A percentile compares a stretch with the other conserved stretches of the same genome.
Evolutionary conservation across 768 basidiomycete genomes (phyloP).

Genomic region (Pisolithus marmoratus): DNA sequence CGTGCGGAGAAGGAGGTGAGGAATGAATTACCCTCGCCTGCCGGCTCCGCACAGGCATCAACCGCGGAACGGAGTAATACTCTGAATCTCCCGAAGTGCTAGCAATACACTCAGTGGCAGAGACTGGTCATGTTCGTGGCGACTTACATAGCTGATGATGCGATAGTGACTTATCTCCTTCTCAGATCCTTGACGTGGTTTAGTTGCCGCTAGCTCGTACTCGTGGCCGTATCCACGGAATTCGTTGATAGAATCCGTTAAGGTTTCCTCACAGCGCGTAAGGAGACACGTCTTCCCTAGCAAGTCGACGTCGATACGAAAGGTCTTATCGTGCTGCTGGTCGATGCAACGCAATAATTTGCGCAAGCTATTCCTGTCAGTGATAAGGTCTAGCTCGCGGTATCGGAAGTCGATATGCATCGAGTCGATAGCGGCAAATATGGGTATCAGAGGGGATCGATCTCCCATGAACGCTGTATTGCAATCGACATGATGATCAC

Average conservation of each 20-base stretch:
- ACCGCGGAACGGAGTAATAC: slow-evolving; percentile 58
- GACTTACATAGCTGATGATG: slow-evolving; percentile 56
- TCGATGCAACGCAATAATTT: slow-evolving; percentile 54
- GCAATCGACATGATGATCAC: slow-evolving; percentile 49
- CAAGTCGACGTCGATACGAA: slow-evolving; percentile 67
- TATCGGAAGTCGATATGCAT: slow-evolving; percentile 22
- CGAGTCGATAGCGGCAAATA: slow-evolving; percentile 55
- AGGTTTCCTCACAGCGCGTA: slow-evolving; percentile 47
- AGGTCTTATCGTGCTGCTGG: slow-evolving; percentile 31
- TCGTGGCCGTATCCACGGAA: slow-evolving; percentile 50
- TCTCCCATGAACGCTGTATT: slow-evolving; percentile 42
- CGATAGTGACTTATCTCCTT: slow-evolving; percentile 54
- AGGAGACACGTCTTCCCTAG: slow-evolving; percentile 57
- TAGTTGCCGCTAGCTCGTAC: slow-evolving; percentile 56
- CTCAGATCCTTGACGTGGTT: slow-evolving; percentile 43
- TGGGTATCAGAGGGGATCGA: slow-evolving; percentile 42
- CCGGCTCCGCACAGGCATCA: slow-evolving; percentile 33
- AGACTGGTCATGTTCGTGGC: neutral
- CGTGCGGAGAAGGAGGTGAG: slow-evolving; percentile 21
- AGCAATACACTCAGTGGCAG: neutral
- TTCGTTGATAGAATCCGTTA: slow-evolving; percentile 9
- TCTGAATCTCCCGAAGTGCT: slow-evolving; percentile 56
- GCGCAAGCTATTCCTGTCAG: slow-evolving; percentile 62
- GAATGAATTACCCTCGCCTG: slow-evolving; percentile 18
- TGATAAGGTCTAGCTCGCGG: slow-evolving; percentile 40